These are phyloP conservation scores for Myxozyma vanderwaltii DNA, from an alignment of 805 yeast genomes.

Conservation along the genomic window DNA sequence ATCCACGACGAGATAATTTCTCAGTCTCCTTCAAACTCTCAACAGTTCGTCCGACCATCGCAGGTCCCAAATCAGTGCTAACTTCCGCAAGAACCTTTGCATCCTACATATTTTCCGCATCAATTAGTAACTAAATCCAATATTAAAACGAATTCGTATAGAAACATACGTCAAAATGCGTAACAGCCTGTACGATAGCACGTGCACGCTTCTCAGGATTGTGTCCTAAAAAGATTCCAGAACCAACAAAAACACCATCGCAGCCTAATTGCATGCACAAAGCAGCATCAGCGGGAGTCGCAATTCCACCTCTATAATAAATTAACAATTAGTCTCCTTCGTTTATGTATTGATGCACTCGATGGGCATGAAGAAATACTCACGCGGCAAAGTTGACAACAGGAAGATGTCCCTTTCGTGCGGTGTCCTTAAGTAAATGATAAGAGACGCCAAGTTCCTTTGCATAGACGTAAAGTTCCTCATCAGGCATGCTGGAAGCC, in stretches of 20 bases:
- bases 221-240: conserved; percentile 75
- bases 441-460: conserved; percentile 60
- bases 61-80: conserved; percentile 70
- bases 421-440: conserved; percentile 53
- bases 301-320: conserved; percentile 65
- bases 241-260: conserved; percentile 76
- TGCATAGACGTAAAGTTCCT: conserved; percentile 56
- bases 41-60: conserved; percentile 73
- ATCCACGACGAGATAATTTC: conserved; percentile 37
- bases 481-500: conserved; percentile 48
- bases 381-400: conserved; percentile 81
- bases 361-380: background rate
- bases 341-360: background rate
- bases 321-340: background rate
- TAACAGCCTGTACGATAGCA: conserved; percentile 80
- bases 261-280: conserved; percentile 79
- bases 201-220: conserved; percentile 72
- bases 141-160: background rate
- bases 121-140: background rate
- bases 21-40: conserved; percentile 52
- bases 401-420: conserved; percentile 62
- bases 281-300: conserved; percentile 87
- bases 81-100: conserved; percentile 61
- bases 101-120: conserved; percentile 42
- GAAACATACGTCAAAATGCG: conserved; percentile 52